phyloP scores from a whole-genome alignment of 495 filamentous ascomycete species.

The Annulohypoxylon nitens region DNA sequence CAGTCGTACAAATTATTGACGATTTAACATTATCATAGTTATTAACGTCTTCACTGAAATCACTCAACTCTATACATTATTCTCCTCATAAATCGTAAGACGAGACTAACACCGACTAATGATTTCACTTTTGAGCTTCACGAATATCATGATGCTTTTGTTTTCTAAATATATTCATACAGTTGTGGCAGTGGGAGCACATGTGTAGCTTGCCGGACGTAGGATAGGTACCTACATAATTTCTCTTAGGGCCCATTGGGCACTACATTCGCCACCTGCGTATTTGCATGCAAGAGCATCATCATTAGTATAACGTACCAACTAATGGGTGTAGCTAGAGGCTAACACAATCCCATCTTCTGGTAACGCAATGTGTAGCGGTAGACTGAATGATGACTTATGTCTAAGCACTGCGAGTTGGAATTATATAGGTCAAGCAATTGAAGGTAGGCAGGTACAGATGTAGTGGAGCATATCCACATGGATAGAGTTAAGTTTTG shows the following conservation, averaged over 20 bases:
- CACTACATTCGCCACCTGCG: conserved; percentile 6
- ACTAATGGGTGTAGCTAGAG: background rate
- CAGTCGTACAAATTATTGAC: conserved; percentile 8
- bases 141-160: background rate
- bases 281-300: conserved; percentile 7
- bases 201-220: conserved; percentile 32
- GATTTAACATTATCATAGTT: background rate
- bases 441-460: background rate
- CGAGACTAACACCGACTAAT: background rate
- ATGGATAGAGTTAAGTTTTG: conserved; percentile 4
- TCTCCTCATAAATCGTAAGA: background rate
- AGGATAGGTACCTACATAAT: conserved; percentile 19
- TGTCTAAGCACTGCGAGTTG: background rate
- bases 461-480: background rate
- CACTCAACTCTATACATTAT: background rate
- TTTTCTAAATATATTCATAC: background rate
- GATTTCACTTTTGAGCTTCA: background rate
- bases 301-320: conserved; percentile 22
- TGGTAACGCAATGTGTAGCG: background rate
- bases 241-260: conserved; percentile 9
- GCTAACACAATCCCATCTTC: conserved; percentile 10
- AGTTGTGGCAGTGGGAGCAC: conserved; percentile 24
- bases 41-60: background rate
- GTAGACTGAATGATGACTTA: background rate
- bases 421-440: background rate